Evolutionary conservation across 768 basidiomycete genomes (phyloP).

Genomic region (Lyophyllum shimeji): DNA sequence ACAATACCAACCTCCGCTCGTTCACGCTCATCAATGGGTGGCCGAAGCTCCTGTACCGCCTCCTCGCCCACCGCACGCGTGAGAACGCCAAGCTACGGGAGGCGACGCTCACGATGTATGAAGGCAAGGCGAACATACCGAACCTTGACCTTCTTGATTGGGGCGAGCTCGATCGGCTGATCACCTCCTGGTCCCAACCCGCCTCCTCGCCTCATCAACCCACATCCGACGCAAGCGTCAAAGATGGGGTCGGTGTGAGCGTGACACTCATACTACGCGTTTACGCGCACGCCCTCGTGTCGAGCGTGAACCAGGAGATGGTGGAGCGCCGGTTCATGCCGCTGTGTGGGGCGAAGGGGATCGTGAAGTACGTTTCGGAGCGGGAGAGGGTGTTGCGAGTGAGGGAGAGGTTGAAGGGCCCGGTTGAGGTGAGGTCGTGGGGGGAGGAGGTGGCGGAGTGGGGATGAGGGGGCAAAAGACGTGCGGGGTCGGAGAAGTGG

Average conservation of each 20-base stretch:
- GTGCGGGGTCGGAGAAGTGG: no score
- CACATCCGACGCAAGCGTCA: no score
- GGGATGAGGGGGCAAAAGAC: no score
- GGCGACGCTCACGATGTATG: conserved; percentile 11
- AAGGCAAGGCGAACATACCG: conserved; percentile 12
- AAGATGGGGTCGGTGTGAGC: no score
- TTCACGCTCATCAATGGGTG: conserved; percentile 17
- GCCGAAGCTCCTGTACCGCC: conserved; percentile 12
- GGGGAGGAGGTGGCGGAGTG: conserved; percentile 5
- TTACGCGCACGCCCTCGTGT: conserved; percentile 11
- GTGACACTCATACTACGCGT: no score
- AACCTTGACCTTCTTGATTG: conserved; percentile 17
- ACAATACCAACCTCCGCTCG: conserved; percentile 12
- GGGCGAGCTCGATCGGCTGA: conserved; percentile 11
- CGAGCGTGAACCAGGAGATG: conserved; percentile 5
- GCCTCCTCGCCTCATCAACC: conserved; percentile 11
- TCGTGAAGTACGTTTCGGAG: conserved; percentile 13
- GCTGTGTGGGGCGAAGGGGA: conserved; percentile 9
- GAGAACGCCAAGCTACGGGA: not conserved
- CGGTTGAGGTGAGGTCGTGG: conserved; percentile 12
- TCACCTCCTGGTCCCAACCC: not conserved
- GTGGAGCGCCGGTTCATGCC: conserved; percentile 13
- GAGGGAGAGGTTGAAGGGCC: conserved; percentile 2
- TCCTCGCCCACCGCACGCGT: conserved; percentile 7
- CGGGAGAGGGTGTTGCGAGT: conserved; percentile 2